These are phyloP conservation scores for Saturnispora besseyi DNA, from an alignment of 805 yeast genomes.

Conservation along the genomic window DNA sequence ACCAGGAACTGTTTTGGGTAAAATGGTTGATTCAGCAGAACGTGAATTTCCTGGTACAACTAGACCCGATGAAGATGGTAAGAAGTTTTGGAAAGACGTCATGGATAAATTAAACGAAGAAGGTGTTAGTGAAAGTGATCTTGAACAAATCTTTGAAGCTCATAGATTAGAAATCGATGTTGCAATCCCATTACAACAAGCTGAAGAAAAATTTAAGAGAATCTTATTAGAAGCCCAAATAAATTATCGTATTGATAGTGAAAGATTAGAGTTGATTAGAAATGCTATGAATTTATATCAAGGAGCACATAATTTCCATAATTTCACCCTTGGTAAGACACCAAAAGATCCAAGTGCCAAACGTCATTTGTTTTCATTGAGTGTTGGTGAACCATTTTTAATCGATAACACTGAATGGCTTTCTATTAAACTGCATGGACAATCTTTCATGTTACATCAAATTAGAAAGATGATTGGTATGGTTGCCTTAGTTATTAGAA, in stretches of 20 bases:
- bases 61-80: conserved; percentile 59
- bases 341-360: conserved; percentile 80
- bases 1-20: conserved; percentile 58
- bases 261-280: conserved; percentile 55
- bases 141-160: conserved; percentile 30
- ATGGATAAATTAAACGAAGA: conserved; percentile 28
- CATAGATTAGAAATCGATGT: conserved; percentile 29
- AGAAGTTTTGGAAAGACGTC: conserved; percentile 59
- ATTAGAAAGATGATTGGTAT: conserved; percentile 96
- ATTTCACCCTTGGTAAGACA: conserved; percentile 39
- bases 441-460: conserved; percentile 96
- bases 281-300: conserved; percentile 62
- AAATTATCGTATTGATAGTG: conserved; percentile 53
- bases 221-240: conserved; percentile 63
- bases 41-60: conserved; percentile 48
- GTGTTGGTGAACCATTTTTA: conserved; percentile 80
- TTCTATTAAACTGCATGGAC: conserved; percentile 93
- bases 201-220: conserved; percentile 41
- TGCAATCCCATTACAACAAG: conserved; percentile 29
- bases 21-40: conserved; percentile 46
- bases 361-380: conserved; percentile 70
- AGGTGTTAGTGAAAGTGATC: conserved; percentile 34
- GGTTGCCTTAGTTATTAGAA: conserved; percentile 79
- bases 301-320: conserved; percentile 81
- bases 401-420: conserved; percentile 95